phyloP scores from a whole-genome alignment of 176 grass and related monocot genomes.

The Oryza brachyantha region DNA sequence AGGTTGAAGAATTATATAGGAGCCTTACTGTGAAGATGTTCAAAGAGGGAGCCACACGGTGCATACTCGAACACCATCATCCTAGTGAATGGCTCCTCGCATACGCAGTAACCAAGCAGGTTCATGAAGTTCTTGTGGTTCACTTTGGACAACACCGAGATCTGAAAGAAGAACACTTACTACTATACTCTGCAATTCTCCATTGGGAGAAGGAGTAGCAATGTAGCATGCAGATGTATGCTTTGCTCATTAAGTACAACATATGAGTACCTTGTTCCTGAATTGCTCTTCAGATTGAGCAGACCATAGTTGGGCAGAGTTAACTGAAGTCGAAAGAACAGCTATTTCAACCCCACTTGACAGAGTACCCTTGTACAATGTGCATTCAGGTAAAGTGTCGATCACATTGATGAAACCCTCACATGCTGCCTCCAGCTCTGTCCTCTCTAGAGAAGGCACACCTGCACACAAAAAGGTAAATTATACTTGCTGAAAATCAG shows the following conservation, averaged over 20 bases:
- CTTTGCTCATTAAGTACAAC: neutral
- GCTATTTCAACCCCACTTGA: slow-evolving; percentile 86
- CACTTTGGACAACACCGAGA: slow-evolving; percentile 62
- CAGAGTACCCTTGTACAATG: slow-evolving; percentile 70
- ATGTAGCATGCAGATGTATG: neutral
- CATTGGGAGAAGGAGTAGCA: neutral
- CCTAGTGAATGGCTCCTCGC: slow-evolving; percentile 63
- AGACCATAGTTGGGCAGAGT: slow-evolving; percentile 42
- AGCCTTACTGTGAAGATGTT: slow-evolving; percentile 85
- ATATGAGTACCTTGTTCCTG: slow-evolving; percentile 51
- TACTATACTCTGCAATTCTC: no score
- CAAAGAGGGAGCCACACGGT: slow-evolving; percentile 80
- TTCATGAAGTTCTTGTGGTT: slow-evolving; percentile 95
- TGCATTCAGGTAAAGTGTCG: slow-evolving; percentile 42
- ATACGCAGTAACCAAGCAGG: slow-evolving; percentile 68
- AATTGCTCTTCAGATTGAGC: slow-evolving; percentile 50
- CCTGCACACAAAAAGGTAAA: slow-evolving; percentile 35
- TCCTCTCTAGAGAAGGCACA: slow-evolving; percentile 52
- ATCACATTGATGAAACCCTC: slow-evolving; percentile 87
- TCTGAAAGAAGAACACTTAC: slow-evolving; percentile 68
- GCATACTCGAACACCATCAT: slow-evolving; percentile 92
- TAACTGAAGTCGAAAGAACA: slow-evolving; percentile 51
- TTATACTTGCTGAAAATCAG: neutral
- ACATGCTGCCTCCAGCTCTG: slow-evolving; percentile 64
- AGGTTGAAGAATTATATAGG: neutral